Evolutionary conservation across 768 basidiomycete species (phyloP), one percentile per base, ranked within the genome.

Genomic region (Calvatia gigantea): DNA sequence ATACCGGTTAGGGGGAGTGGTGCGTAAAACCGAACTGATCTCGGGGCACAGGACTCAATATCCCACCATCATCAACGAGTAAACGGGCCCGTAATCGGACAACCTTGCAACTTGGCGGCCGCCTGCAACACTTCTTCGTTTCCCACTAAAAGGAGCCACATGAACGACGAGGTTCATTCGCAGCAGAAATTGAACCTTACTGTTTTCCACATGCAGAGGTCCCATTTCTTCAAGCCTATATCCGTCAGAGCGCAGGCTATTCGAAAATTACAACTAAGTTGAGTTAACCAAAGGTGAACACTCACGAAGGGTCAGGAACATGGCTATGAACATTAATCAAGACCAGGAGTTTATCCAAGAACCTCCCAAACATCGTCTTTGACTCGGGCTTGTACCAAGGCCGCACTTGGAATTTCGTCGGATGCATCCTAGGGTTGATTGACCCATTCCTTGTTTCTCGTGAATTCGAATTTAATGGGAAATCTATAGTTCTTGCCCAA

Each of bases 341-440:
- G 6, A 79, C 73, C 6, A 66, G 51, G 0, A 76, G 41, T 31
- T 61, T 64, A 44, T 75, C 73, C 17, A 58, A 35, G 12, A 68
- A 45, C 23, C 62, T 64, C 1, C 64, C 67, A 0, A 74, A 29
- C 6, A 64, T 65, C 1, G 58, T 44, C 17, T 12, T 68, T 0
- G 70, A 62, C 54, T 71, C 63, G 0, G 76, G 73, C 58, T 72
- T 76, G 59, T 82, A 82, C 78, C 79, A 80, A 19, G 79, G 79
- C 48, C 64, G 65, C 4, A 70, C 63, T 23, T 25, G 60, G 21
- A 29, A 76, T 73, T 64, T 71, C 0, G 54, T 69, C 4, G 76
- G 75, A 57, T 70, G 56, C 49, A 76, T 60, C n/a, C 71, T 61
- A 25, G 70, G 68, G 46, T 65, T 64, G 14, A 63, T 45, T 31